Evolutionary conservation across 1,139 yeast species (phyloP).

Genomic region (Arxiozyma slooffiae): DNA sequence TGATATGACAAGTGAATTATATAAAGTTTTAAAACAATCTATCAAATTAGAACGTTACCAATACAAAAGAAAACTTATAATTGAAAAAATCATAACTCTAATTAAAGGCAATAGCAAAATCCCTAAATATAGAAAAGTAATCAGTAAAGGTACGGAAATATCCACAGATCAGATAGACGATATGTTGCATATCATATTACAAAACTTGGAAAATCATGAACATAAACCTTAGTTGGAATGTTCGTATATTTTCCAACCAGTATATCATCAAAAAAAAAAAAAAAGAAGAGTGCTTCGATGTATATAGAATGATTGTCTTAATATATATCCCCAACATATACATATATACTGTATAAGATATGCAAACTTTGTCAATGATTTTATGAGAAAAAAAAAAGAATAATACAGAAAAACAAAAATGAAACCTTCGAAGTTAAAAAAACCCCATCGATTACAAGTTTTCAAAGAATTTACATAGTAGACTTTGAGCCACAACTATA

Average conservation of each 20-base stretch:
- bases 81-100: slow-evolving; percentile 39
- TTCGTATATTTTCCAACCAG: background rate
- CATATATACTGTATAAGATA: no score
- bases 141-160: slow-evolving; percentile 76
- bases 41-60: slow-evolving; percentile 40
- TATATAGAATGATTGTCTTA: no score
- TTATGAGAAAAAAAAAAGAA: no score
- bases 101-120: slow-evolving; percentile 45
- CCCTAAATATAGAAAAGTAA: slow-evolving; percentile 71
- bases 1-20: slow-evolving; percentile 10
- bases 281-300: no score
- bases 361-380: background rate
- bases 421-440: no score
- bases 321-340: no score
- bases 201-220: slow-evolving; percentile 18
- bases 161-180: slow-evolving; percentile 51
- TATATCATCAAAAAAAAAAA: no score
- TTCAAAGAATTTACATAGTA: background rate
- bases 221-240: background rate
- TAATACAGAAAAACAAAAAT: no score
- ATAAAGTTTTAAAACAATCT: slow-evolving; percentile 30
- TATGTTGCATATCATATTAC: slow-evolving; percentile 26
- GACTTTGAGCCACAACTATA: background rate
- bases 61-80: slow-evolving; percentile 35
- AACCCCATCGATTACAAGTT: background rate